Evolutionary conservation across 805 yeast species (phyloP).

Genomic region (Kregervanrija fluxuum): DNA sequence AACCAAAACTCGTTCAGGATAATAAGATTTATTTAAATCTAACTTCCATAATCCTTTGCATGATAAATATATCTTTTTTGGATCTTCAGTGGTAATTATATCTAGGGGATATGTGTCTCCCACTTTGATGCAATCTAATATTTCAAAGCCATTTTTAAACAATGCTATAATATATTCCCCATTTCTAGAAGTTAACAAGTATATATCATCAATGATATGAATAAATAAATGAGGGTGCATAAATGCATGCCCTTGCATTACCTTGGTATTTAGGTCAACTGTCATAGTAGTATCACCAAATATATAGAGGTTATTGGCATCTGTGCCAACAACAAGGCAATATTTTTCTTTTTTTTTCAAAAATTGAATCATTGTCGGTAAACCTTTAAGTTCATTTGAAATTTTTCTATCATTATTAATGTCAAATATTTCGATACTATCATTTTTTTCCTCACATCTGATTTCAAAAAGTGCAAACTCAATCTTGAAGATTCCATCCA

Average conservation of each 20-base stretch:
- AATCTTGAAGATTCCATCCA: no score
- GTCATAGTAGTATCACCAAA: neutral
- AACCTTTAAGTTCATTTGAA: slow-evolving; percentile 5
- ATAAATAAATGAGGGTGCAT: slow-evolving; percentile 8
- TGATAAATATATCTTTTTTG: slow-evolving; percentile 10
- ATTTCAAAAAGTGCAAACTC: no score
- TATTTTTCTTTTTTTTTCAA: neutral
- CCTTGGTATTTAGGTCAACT: no score
- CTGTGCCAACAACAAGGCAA: slow-evolving; percentile 13
- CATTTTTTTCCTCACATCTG: neutral
- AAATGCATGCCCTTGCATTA: no score
- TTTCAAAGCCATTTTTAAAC: neutral
- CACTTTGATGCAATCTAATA: neutral
- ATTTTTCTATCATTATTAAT: neutral
- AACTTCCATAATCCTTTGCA: slow-evolving; percentile 24
- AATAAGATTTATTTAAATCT: slow-evolving; percentile 15
- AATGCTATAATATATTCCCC: slow-evolving; percentile 12
- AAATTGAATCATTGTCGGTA: slow-evolving; percentile 12
- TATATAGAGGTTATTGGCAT: neutral
- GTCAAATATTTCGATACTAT: slow-evolving; percentile 12
- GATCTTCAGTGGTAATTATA: slow-evolving; percentile 6
- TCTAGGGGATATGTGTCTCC: slow-evolving; percentile 17
- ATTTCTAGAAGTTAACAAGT: slow-evolving; percentile 18
- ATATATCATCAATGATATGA: neutral
- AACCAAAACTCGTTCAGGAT: slow-evolving; percentile 22